Base-by-base conservation (phyloP, 2,329 filamentous ascomycete species). In the Rutstroemia sp. region DNA sequence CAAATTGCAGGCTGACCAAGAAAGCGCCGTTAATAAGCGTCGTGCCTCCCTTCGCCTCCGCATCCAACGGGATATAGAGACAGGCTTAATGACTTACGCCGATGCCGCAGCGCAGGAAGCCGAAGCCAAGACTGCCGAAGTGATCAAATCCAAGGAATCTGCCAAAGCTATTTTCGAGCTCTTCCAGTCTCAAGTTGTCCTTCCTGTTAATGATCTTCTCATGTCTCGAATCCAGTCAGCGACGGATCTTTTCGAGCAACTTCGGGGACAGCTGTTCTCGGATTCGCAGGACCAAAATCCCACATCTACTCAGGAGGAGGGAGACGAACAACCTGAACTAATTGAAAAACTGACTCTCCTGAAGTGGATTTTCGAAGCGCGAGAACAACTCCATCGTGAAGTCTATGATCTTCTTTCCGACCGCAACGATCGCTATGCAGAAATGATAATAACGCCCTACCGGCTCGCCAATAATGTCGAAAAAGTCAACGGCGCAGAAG, bases 341-440 rank as follows among this genome's bases (percentile, higher is more conserved):
- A 76, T 97, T 2, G 94, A 99, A 71, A 95, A 96, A 72, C 78
- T 99, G 12, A 97, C 92, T 0, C 81, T 96, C 48, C 78, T 97
- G 14, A 99, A 97, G 68, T 97, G 94, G 92, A 84, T 97, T 8
- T 97, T 96, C 65, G 94, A 99, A 70, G 87, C 88, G 1, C 85
- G 92, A n/a, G 94, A 99, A 72, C 79, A 82, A 48, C 78, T 97
- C 8, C 87, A 97, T 73, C 85, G 89, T 45, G 88, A 90, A 65
- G 81, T 92, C 53, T 96, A 90, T 67, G 88, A 95, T 64, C 75
- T 97, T 10, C 81, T 96, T 36, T 86, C 84, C 19, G 89, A 92
- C 69, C 87, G 92, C 51, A 94, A 96, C 66, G 82, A 91, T 57
- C 86, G 89, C 36, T 97, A 96, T 71, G 85, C 88, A 62, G 84